Percentiles rank a stretch among this genome's conserved stretches.
Evolutionary conservation across 2,329 filamentous ascomycete species (phyloP).

Genomic region (Verticillium nonalfalfae): DNA sequence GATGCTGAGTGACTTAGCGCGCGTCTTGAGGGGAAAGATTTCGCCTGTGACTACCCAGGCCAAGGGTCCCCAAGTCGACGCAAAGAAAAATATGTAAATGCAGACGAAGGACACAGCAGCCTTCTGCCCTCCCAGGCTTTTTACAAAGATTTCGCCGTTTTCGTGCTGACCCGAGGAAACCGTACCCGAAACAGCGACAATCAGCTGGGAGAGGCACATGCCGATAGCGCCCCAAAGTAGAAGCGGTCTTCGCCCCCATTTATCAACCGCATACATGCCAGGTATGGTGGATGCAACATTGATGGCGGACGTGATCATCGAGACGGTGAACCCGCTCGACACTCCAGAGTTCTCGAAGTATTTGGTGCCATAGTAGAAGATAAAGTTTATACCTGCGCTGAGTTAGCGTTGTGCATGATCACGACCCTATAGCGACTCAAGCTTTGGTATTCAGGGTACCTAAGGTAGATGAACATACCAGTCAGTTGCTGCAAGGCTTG

Average conservation of each 20-base stretch:
- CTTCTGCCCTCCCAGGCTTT: slow-evolving; percentile 45
- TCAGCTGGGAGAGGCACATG: slow-evolving; percentile 56
- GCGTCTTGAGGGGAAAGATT: slow-evolving; percentile 56
- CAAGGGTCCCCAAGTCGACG: slow-evolving; percentile 57
- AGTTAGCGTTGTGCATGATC: neutral
- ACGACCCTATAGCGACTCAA: neutral
- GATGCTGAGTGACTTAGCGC: slow-evolving; percentile 60
- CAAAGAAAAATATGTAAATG: slow-evolving; percentile 72
- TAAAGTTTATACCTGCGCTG: slow-evolving; percentile 42
- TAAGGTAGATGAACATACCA: slow-evolving; percentile 17
- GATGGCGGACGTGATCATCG: slow-evolving; percentile 58
- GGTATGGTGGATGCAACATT: slow-evolving; percentile 60
- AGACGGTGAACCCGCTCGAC: slow-evolving; percentile 48
- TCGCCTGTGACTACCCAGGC: slow-evolving; percentile 52
- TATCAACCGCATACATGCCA: slow-evolving; percentile 57
- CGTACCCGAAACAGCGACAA: slow-evolving; percentile 54
- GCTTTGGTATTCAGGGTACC: neutral
- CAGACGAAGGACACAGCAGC: slow-evolving; percentile 57
- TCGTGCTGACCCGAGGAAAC: slow-evolving; percentile 43
- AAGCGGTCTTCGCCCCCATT: slow-evolving; percentile 56
- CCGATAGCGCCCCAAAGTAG: slow-evolving; percentile 59
- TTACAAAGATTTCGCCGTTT: slow-evolving; percentile 41
- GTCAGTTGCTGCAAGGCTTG: slow-evolving; percentile 62
- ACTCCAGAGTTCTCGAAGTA: slow-evolving; percentile 54
- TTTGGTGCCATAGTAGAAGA: slow-evolving; percentile 56